Conservation (phyloP, 192 early-diverging fungal genomes). For the Helicostylum pulchrum region DNA sequence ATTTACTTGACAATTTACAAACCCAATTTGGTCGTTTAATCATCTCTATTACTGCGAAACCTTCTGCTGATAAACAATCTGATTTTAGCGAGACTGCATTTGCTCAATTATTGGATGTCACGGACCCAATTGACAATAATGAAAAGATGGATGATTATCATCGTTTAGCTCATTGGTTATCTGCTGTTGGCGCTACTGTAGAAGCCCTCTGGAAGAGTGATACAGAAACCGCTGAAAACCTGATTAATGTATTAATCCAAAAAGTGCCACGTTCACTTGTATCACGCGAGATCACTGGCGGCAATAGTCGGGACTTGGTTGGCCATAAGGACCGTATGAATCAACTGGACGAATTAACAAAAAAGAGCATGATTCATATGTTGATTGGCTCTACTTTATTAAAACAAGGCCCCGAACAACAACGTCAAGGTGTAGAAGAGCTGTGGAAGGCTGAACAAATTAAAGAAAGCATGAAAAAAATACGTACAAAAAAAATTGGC, state of each 20-base stretch:
- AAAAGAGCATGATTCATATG: conserved; percentile 25
- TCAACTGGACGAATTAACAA: conserved; percentile 18
- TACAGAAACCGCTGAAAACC: conserved; percentile 11
- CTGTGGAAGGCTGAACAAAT: conserved; percentile 27
- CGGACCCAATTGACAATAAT: not conserved
- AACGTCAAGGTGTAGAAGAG: conserved; percentile 20
- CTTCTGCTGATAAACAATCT: conserved; percentile 5
- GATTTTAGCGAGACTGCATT: conserved; percentile 23
- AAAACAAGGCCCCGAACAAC: conserved; percentile 1
- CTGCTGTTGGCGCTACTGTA: conserved; percentile 31
- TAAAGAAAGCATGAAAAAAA: conserved; percentile 1
- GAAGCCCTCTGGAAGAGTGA: conserved; percentile 35
- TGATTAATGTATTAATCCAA: conserved; percentile 8
- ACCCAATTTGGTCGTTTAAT: conserved; percentile 22
- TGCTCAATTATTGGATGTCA: conserved; percentile 22
- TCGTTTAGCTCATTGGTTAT: conserved; percentile 26
- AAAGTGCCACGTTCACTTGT: conserved; percentile 19
- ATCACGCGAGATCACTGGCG: not conserved
- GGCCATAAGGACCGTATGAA: conserved; percentile 16
- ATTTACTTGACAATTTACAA: conserved; percentile 30
- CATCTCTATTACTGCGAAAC: conserved; percentile 14
- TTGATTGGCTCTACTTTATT: conserved; percentile 26
- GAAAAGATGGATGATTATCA: conserved; percentile 11
- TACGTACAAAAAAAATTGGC: not conserved
- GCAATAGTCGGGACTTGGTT: conserved; percentile 1